A percentile compares a stretch with the other conserved stretches of the same genome.
Conservation (phyloP, 352 stramenopile genomes). For the Pythium apleroticum region DNA sequence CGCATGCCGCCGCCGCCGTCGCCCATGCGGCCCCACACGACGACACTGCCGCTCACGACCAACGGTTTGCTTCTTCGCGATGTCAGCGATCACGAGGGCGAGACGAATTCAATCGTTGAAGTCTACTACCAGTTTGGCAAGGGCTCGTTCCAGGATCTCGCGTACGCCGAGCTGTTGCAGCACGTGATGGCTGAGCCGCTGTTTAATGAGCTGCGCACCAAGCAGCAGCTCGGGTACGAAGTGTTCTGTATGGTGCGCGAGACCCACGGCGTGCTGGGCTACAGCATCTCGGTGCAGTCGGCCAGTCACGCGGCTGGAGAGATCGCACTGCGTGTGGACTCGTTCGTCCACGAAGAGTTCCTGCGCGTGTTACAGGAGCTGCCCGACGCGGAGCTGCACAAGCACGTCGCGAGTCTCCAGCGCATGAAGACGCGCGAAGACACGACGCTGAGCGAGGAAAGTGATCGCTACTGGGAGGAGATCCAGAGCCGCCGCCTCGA, state of each 20-base stretch:
- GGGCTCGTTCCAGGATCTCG: constrained; percentile 41
- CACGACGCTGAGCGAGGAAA: constrained; percentile 52
- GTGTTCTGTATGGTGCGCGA: constrained; percentile 74
- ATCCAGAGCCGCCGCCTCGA: constrained; percentile 56
- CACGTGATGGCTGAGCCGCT: constrained; percentile 81
- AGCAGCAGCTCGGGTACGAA: constrained; percentile 83
- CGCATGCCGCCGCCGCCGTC: constrained; percentile 27
- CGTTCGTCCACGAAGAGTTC: constrained; percentile 59
- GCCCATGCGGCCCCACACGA: constrained; percentile 44
- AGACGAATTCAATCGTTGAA: constrained; percentile 81
- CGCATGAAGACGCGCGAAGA: constrained; percentile 50
- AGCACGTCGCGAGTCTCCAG: constrained; percentile 49
- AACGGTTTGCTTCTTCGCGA: constrained; percentile 63
- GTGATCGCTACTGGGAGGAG: constrained; percentile 72
- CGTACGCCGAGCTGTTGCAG: constrained; percentile 71
- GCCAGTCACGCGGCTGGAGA: constrained; percentile 55
- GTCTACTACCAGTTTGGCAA: constrained; percentile 85
- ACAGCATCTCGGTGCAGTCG: constrained; percentile 71
- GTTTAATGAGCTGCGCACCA: constrained; percentile 79
- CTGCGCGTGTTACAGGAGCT: constrained; percentile 33
- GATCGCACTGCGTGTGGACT: constrained; percentile 61
- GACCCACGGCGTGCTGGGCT: constrained; percentile 73
- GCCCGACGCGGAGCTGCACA: constrained; percentile 29
- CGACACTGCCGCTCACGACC: constrained; percentile 42
- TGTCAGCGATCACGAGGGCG: constrained; percentile 58